Conservation (phyloP, 306 rosid genomes). For the Arachis hypogaea region DNA sequence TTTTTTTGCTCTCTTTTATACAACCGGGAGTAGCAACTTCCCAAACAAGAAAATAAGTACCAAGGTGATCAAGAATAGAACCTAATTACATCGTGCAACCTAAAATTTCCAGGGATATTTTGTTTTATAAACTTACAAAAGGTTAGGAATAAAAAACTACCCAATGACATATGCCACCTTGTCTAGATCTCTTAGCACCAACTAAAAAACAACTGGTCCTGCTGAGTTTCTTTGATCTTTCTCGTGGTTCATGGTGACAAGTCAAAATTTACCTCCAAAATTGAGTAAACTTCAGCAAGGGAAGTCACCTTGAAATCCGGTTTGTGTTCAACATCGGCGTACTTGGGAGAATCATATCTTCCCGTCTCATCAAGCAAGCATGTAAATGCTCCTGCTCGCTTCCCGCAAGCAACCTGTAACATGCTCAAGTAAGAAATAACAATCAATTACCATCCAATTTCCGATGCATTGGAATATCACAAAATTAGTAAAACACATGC, state of each 20-base stretch:
- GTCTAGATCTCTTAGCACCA: constrained; percentile 23
- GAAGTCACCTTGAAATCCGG: constrained; percentile 91
- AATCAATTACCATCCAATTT: constrained; percentile 26
- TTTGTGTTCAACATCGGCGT: constrained; percentile 48
- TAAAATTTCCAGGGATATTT: constrained; percentile 3
- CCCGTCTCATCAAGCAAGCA: constrained; percentile 90
- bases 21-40: background rate
- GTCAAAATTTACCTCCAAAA: constrained; percentile 72
- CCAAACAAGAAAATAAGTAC: constrained; percentile 20
- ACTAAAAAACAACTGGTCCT: constrained; percentile 25
- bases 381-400: constrained; percentile 82
- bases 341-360: constrained; percentile 64
- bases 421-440: constrained; percentile 18
- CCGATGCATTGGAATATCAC: constrained; percentile 2
- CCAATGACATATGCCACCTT: constrained; percentile 12
- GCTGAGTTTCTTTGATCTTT: background rate
- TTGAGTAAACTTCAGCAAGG: constrained; percentile 59
- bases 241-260: constrained; percentile 56
- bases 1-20: background rate
- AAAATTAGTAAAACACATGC: constrained; percentile 9
- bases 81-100: constrained; percentile 25
- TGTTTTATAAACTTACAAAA: constrained; percentile 24
- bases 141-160: constrained; percentile 29
- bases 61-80: constrained; percentile 4
- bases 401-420: constrained; percentile 80